These are phyloP conservation scores for Colletotrichum caudatum DNA, from an alignment of 2,329 filamentous ascomycete species.

Conservation along the genomic window DNA sequence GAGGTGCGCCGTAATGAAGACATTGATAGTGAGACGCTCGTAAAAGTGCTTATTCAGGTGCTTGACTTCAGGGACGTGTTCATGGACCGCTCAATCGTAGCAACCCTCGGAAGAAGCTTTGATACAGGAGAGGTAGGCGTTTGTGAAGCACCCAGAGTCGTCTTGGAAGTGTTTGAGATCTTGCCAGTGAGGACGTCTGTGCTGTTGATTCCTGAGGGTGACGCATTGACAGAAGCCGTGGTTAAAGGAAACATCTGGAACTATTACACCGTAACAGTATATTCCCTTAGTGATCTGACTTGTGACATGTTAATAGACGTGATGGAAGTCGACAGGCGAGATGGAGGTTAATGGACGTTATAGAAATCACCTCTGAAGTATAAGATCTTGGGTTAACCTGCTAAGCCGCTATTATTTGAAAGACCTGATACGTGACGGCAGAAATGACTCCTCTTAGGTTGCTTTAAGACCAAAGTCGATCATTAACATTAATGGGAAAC, in stretches of 20 bases:
- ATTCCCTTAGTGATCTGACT: no score
- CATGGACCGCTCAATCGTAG: background rate
- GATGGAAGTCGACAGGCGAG: no score
- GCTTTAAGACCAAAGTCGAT: background rate
- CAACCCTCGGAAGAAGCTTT: background rate
- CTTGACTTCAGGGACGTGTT: background rate
- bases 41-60: background rate
- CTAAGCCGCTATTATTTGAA: background rate
- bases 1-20: background rate
- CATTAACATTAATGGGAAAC: background rate
- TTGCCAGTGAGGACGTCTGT: background rate
- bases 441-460: fast-evolving
- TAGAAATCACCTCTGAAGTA: no score
- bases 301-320: no score
- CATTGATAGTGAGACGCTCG: background rate
- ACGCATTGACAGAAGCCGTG: conserved; percentile 17
- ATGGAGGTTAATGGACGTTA: no score
- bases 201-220: background rate
- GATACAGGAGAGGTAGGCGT: background rate
- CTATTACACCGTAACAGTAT: no score
- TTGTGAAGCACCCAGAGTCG: background rate
- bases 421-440: background rate
- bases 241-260: no score
- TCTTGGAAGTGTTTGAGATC: background rate
- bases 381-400: background rate